Percentiles rank a stretch among this genome's conserved stretches.
Evolutionary conservation across 495 filamentous ascomycete species (phyloP).

Genomic region (Penicillium riverlandense): DNA sequence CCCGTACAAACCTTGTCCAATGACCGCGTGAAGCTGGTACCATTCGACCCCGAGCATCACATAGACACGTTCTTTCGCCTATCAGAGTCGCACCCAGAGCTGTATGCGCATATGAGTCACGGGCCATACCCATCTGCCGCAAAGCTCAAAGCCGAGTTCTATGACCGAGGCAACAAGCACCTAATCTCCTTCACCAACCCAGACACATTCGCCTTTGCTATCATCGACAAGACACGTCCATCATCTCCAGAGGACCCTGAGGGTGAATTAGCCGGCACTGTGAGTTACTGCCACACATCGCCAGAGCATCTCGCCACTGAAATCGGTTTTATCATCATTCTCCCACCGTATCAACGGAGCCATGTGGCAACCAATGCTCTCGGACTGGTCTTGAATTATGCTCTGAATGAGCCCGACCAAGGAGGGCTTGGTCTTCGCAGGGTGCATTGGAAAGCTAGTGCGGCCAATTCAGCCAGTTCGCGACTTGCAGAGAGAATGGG

Average conservation of each 20-base stretch:
- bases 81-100: slow-evolving; percentile 7
- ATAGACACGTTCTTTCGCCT: slow-evolving; percentile 8
- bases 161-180: not conserved
- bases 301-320: slow-evolving; percentile 8
- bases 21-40: slow-evolving; percentile 9
- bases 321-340: slow-evolving; percentile 15
- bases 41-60: slow-evolving; percentile 11
- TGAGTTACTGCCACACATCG: slow-evolving; percentile 13
- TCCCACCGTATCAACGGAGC: slow-evolving; percentile 17
- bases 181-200: slow-evolving; percentile 15
- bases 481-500: slow-evolving; percentile 15
- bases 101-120: slow-evolving; percentile 12
- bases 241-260: slow-evolving; percentile 12
- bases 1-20: slow-evolving; percentile 5
- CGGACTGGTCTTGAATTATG: slow-evolving; percentile 10
- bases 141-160: slow-evolving; percentile 8
- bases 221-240: slow-evolving; percentile 15
- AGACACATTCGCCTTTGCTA: slow-evolving; percentile 14
- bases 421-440: slow-evolving; percentile 11
- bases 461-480: slow-evolving; percentile 9
- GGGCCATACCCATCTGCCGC: slow-evolving; percentile 1
- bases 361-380: slow-evolving; percentile 15
- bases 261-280: slow-evolving; percentile 15
- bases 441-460: slow-evolving; percentile 11
- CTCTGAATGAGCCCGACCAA: slow-evolving; percentile 1